A percentile compares a stretch with the other conserved stretches of the same genome.
These are phyloP conservation scores for Casuarina cunninghamiana DNA, from an alignment of 306 rosid genomes.

Conservation along the genomic window DNA sequence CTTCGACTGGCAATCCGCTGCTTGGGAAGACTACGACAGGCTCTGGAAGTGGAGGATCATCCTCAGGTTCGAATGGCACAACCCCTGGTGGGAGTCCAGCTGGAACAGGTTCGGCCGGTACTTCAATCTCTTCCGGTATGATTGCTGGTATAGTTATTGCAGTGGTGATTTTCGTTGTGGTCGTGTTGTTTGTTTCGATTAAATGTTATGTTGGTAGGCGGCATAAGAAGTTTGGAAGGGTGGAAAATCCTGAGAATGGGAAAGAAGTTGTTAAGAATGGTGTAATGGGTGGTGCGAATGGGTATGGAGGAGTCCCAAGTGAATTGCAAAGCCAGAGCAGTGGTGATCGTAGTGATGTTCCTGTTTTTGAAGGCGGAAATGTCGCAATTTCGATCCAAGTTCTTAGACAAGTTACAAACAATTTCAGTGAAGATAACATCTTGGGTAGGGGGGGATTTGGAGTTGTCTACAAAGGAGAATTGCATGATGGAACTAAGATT, in stretches of 20 bases:
- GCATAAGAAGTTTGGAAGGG: conserved; percentile 61
- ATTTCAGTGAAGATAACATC: conserved; percentile 71
- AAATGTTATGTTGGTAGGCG: conserved; percentile 54
- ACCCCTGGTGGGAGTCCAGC: conserved; percentile 32
- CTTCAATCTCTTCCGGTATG: conserved; percentile 46
- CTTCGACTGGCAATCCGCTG: conserved; percentile 44
- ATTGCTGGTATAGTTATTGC: conserved; percentile 66
- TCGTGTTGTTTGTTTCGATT: conserved; percentile 53
- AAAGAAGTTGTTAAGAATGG: conserved; percentile 52
- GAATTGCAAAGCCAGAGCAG: conserved; percentile 78
- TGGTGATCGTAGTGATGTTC: conserved; percentile 53
- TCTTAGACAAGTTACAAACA: conserved; percentile 65
- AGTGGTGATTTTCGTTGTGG: conserved; percentile 50
- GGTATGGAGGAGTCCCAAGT: conserved; percentile 62
- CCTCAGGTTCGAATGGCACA: conserved; percentile 31
- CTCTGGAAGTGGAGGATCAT: conserved; percentile 43
- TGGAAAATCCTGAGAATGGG: conserved; percentile 53
- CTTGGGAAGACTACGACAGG: conserved; percentile 45
- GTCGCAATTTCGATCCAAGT: conserved; percentile 68
- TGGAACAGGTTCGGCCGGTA: conserved; percentile 2
- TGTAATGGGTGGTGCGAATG: conserved; percentile 47
- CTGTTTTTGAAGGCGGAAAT: conserved; percentile 70
- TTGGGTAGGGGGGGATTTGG: conserved; percentile 95
- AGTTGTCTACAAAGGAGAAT: conserved; percentile 81
- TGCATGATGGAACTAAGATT: conserved; percentile 79